A percentile compares a stretch with the other conserved stretches of the same genome.
These are phyloP conservation scores for Nitzschia sp. DNA, from an alignment of 108 stramenopile species.

Conservation along the genomic window DNA sequence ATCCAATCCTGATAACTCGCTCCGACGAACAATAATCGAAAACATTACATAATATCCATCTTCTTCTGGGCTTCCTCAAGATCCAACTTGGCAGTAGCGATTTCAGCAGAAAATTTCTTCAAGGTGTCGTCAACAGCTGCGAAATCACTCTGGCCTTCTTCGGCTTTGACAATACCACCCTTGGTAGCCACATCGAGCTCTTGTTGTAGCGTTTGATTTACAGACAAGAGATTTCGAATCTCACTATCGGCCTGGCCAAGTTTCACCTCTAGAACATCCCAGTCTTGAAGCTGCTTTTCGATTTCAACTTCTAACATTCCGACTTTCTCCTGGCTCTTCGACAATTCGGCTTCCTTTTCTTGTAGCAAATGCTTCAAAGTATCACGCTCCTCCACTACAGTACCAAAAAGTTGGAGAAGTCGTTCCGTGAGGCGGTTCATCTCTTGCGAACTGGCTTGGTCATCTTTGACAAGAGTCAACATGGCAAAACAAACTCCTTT, in stretches of 20 bases:
- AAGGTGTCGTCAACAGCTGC: background rate
- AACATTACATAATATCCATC: background rate
- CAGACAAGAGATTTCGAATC: slow-evolving; percentile 7
- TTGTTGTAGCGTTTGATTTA: background rate
- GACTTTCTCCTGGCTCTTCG: background rate
- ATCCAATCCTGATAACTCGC: background rate
- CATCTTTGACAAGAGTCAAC: background rate
- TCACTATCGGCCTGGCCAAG: slow-evolving; percentile 9
- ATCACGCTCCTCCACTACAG: background rate
- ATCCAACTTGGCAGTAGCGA: background rate
- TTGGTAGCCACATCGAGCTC: background rate
- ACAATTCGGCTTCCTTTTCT: background rate
- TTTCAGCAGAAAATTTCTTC: slow-evolving; percentile 4
- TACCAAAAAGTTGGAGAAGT: background rate
- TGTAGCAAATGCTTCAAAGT: background rate
- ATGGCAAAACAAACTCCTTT: background rate
- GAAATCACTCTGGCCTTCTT: background rate
- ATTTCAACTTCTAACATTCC: background rate
- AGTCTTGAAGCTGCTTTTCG: slow-evolving; percentile 2
- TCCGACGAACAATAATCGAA: background rate
- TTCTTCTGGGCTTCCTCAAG: background rate
- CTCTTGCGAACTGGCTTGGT: background rate
- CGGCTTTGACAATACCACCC: background rate
- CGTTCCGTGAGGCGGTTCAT: background rate
- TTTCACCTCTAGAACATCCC: slow-evolving; percentile 15